Percentiles rank a stretch among this genome's conserved stretches.
Evolutionary conservation across 2,329 filamentous ascomycete genomes (phyloP).

Genomic region (Lecanoromycetidae sp.): DNA sequence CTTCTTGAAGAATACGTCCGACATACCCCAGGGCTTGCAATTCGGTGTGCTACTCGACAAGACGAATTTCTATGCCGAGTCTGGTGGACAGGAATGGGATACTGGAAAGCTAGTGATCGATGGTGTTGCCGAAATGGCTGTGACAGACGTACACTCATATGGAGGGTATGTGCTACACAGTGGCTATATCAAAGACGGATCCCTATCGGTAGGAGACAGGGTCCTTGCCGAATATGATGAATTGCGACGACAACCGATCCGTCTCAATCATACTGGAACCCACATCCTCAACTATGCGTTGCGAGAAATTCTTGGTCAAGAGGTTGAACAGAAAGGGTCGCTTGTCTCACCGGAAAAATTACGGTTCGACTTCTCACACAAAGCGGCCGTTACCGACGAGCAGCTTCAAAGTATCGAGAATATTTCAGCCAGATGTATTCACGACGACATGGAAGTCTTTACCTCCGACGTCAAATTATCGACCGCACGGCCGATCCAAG

Average conservation of each 20-base stretch:
- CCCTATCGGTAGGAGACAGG: constrained; percentile 63
- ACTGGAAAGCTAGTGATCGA: constrained; percentile 79
- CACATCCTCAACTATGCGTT: constrained; percentile 94
- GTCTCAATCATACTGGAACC: constrained; percentile 95
- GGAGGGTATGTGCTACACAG: constrained; percentile 93
- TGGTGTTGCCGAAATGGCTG: constrained; percentile 75
- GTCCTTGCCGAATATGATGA: constrained; percentile 93
- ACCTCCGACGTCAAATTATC: constrained; percentile 78
- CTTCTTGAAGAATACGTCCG: constrained; percentile 65
- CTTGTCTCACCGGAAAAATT: constrained; percentile 91
- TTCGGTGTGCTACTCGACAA: constrained; percentile 79
- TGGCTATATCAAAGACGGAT: constrained; percentile 78
- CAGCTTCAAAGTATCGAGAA: constrained; percentile 84
- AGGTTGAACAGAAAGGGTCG: constrained; percentile 89
- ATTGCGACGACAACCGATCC: constrained; percentile 76
- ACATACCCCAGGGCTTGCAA: constrained; percentile 62
- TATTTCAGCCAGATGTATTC: constrained; percentile 78
- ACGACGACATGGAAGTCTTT: constrained; percentile 69
- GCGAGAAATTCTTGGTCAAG: constrained; percentile 78
- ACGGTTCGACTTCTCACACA: constrained; percentile 97
- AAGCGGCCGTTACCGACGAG: constrained; percentile 59
- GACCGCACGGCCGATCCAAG: constrained; percentile 68
- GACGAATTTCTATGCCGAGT: constrained; percentile 97
- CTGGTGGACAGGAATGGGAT: constrained; percentile 88
- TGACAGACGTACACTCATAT: constrained; percentile 87